Evolutionary conservation across 495 filamentous ascomycete species (phyloP), one percentile per base, ranked within the genome.

Genomic region (Penicillium ucsense): DNA sequence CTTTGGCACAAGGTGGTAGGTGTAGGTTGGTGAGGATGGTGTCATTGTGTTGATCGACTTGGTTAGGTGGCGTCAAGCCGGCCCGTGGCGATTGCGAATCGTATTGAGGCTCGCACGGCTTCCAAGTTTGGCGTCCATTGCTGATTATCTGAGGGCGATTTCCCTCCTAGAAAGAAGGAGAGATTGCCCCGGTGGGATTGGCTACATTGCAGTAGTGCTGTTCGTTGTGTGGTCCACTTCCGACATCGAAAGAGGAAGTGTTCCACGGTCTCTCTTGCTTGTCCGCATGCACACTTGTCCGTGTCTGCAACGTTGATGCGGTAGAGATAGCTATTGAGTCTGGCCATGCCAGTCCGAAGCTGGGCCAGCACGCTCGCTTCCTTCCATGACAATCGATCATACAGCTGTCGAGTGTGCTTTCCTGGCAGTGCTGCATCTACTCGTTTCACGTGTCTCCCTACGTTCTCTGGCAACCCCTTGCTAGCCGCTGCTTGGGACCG

Each of bases 211-310:
- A 67, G 53, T 47, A 71, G 55, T 53, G 59, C 51, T 48, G 41
- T 52, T 54, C 56, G 56, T 29, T 65, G 35, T 33, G 50, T 38
- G 3, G 57, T 59, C 63, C 50, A 65, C 43, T 51, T 62, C 30
- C 12, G 50, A 52, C 57, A 68, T 61, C 59, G 51, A 40, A 68
- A 60, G 27, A 65, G 59, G 41, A 70, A 67, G 58, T 67, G 62
- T 35, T 65, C 51, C 28, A 59, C 55, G 6, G 55, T 64, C 47
- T 69, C 61, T 51, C 47, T 64, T 55, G 56, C 63, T 47, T 61
- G 48, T 39, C 63, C 61, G 46, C 52, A 70, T 38, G 31, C 49
- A 51, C 56, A 58, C 45, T 51, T 47, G 31, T 57, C 54, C 37
- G 44, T 51, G 6, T 57, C 32, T 12, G 44, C 45, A 50, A 56